These are phyloP conservation scores for Diaporthe sp. DNA, from an alignment of 2,329 filamentous ascomycete genomes.

Conservation along the genomic window DNA sequence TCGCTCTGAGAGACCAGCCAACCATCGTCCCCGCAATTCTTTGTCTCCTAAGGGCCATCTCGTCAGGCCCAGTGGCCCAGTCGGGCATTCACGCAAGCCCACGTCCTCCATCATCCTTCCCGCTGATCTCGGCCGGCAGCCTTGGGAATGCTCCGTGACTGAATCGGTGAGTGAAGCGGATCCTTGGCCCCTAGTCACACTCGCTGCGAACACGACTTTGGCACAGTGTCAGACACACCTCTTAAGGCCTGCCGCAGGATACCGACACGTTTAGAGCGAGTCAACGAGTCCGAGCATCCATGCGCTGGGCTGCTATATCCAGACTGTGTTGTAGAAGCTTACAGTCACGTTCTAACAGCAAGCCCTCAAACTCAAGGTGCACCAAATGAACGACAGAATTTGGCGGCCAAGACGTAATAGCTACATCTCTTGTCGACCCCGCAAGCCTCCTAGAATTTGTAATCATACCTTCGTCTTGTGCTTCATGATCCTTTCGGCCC, in stretches of 20 bases:
- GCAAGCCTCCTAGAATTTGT: neutral
- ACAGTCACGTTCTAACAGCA: neutral
- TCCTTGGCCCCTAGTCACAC: neutral
- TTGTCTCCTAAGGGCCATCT: neutral
- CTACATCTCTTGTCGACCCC: neutral
- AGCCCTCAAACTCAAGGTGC: neutral
- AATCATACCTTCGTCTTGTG: neutral
- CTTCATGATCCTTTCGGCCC: neutral
- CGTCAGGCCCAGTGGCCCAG: no score
- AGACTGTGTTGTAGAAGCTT: neutral
- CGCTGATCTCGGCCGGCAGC: neutral
- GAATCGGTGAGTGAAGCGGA: neutral
- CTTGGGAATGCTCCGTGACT: neutral
- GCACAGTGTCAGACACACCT: neutral
- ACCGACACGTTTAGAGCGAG: neutral
- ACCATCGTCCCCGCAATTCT: neutral
- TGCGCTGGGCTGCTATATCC: neutral
- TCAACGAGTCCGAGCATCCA: neutral
- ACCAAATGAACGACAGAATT: neutral
- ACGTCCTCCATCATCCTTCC: neutral
- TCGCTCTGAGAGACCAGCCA: neutral
- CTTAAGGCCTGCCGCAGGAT: neutral
- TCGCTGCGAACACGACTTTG: neutral
- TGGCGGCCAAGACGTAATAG: neutral
- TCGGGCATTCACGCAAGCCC: neutral